phyloP scores from a whole-genome alignment of 2,329 filamentous ascomycete genomes.

The Plenodomus lindquistii region DNA sequence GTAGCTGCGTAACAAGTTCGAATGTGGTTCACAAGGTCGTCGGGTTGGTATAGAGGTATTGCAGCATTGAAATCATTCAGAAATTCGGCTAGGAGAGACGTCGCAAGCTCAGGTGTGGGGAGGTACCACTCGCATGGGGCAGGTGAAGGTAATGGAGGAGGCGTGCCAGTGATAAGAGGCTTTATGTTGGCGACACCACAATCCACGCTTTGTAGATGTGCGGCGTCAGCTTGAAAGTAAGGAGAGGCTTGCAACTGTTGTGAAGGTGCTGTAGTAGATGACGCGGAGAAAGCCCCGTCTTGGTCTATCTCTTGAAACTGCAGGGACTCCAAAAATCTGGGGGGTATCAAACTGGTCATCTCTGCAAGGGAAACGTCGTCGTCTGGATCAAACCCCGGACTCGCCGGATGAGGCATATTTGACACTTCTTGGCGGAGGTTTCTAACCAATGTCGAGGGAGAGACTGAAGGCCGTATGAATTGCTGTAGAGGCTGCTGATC shows the following conservation, averaged over 20 bases:
- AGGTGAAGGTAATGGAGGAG: slow-evolving; percentile 1
- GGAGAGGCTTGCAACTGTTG: slow-evolving; percentile 7
- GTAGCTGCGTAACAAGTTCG: slow-evolving; percentile 27
- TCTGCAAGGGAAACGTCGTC: slow-evolving; percentile 6
- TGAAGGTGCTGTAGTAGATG: background rate
- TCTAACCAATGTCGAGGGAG: slow-evolving; percentile 21
- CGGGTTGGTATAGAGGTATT: slow-evolving; percentile 23
- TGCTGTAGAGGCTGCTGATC: slow-evolving; percentile 17
- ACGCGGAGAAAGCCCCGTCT: background rate
- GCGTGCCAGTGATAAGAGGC: background rate
- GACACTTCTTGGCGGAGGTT: slow-evolving; percentile 25
- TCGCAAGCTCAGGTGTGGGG: slow-evolving; percentile 27
- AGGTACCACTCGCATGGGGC: slow-evolving; percentile 21
- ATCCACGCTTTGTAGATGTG: slow-evolving; percentile 15
- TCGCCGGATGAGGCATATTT: slow-evolving; percentile 11
- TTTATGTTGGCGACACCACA: slow-evolving; percentile 5
- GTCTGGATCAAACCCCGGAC: slow-evolving; percentile 14
- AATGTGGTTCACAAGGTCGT: slow-evolving; percentile 25
- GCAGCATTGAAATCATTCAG: slow-evolving; percentile 32
- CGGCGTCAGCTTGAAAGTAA: slow-evolving; percentile 18
- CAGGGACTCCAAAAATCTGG: background rate
- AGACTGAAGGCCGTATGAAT: slow-evolving; percentile 13
- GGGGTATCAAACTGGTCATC: background rate
- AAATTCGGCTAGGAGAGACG: slow-evolving; percentile 26
- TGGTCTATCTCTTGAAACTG: background rate